A percentile compares a stretch with the other conserved stretches of the same genome.
Conservation (phyloP, 2,329 filamentous ascomycete genomes). For the Cadophora gregata region DNA sequence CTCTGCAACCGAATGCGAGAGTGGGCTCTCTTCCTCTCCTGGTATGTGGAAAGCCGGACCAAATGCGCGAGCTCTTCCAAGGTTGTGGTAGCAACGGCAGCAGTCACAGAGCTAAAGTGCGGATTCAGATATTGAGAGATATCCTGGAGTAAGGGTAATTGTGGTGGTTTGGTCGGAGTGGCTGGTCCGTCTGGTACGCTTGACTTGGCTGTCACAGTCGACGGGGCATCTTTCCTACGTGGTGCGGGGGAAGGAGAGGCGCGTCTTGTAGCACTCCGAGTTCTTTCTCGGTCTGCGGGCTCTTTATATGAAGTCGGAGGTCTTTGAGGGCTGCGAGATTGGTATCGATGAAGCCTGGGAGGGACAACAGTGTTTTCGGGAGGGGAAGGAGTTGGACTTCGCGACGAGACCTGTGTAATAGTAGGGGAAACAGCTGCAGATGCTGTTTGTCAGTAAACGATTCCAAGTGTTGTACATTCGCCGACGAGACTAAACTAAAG, state of each 20-base stretch:
- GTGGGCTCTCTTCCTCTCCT: constrained; percentile 79
- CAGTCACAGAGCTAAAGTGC: constrained; percentile 54
- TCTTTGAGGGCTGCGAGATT: constrained; percentile 61
- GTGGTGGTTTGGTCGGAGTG: constrained; percentile 40
- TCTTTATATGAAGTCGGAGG: constrained; percentile 53
- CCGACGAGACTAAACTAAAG: neutral
- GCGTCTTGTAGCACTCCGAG: constrained; percentile 42
- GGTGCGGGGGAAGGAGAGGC: constrained; percentile 38
- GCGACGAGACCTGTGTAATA: constrained; percentile 56
- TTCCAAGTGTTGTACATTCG: neutral
- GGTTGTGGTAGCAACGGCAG: constrained; percentile 69
- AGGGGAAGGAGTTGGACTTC: constrained; percentile 61
- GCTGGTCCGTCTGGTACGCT: constrained; percentile 30
- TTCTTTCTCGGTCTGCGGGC: constrained; percentile 53
- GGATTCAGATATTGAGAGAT: constrained; percentile 70
- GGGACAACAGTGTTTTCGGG: constrained; percentile 58
- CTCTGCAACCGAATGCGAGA: constrained; percentile 76
- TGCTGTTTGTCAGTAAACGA: constrained; percentile 25
- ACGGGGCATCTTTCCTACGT: constrained; percentile 44
- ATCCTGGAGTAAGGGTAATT: constrained; percentile 64
- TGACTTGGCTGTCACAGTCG: constrained; percentile 34
- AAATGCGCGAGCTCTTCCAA: constrained; percentile 80
- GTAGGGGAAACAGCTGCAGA: constrained; percentile 57
- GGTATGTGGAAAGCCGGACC: constrained; percentile 78
- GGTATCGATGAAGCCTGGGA: constrained; percentile 54